Evolutionary conservation across 768 basidiomycete species (phyloP).

Genomic region (Panaeolus papilionaceus): DNA sequence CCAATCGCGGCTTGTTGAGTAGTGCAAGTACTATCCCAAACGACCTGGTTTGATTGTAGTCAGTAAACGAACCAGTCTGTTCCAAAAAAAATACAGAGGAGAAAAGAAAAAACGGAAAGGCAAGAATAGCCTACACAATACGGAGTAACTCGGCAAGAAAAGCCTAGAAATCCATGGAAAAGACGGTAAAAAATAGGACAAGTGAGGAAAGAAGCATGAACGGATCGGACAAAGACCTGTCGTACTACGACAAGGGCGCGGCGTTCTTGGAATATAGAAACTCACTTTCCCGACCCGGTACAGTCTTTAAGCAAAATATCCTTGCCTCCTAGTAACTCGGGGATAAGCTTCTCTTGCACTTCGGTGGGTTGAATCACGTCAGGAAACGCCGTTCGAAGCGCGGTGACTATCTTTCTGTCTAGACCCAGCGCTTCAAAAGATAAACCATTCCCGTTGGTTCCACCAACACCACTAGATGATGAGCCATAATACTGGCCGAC

Average conservation of each 20-base stretch:
- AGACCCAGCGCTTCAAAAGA: constrained; percentile 63
- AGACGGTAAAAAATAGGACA: background rate
- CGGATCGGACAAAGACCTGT: constrained; percentile 10
- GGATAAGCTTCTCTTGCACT: constrained; percentile 65
- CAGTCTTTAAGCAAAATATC: constrained; percentile 72
- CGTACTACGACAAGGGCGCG: constrained; percentile 14
- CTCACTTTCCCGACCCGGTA: constrained; percentile 85
- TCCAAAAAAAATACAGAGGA: constrained; percentile 4
- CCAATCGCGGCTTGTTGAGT: constrained; percentile 58
- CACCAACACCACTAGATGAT: background rate
- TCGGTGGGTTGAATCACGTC: constrained; percentile 61
- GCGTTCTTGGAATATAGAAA: constrained; percentile 14
- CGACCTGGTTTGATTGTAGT: constrained; percentile 52
- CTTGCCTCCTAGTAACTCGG: constrained; percentile 58
- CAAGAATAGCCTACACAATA: constrained; percentile 10
- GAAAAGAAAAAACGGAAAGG: constrained; percentile 8
- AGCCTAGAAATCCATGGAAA: constrained; percentile 12
- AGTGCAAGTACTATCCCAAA: constrained; percentile 74
- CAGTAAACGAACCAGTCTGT: constrained; percentile 5
- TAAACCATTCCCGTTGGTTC: background rate
- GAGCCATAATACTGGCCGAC: background rate
- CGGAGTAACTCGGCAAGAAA: background rate
- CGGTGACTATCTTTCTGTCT: constrained; percentile 50
- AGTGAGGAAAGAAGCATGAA: background rate
- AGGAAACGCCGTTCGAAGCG: constrained; percentile 66